Evolutionary conservation across 2,329 filamentous ascomycete species (phyloP).

Genomic region (Zymoseptoria crescenta): DNA sequence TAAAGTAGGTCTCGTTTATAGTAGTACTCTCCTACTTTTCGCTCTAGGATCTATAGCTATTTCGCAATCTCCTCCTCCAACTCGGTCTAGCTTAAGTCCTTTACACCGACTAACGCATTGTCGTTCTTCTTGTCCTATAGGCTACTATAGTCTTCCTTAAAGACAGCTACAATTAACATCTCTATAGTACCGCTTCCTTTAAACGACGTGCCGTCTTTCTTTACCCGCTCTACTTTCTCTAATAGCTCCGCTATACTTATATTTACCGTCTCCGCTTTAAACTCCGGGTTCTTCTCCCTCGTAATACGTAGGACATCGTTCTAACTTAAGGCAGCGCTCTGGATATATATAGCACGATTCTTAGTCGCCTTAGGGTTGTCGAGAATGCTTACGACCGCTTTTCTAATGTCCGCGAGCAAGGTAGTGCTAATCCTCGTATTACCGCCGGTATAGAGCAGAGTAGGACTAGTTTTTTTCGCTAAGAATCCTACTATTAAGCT

Average conservation of each 20-base stretch:
- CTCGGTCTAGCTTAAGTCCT: constrained; percentile 24
- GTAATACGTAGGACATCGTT: constrained; percentile 31
- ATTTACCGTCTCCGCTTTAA: constrained; percentile 19
- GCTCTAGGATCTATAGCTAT: constrained; percentile 2
- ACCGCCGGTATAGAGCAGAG: constrained; percentile 31
- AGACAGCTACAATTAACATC: constrained; percentile 26
- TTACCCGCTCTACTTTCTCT: constrained; percentile 11
- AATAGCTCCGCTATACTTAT: constrained; percentile 24
- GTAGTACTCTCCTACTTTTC: background rate
- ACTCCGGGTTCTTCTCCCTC: constrained; percentile 28
- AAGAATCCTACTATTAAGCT: constrained; percentile 26
- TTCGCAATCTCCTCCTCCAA: constrained; percentile 24
- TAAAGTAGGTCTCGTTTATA: background rate
- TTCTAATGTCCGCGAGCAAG: constrained; percentile 26
- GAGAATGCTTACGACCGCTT: constrained; percentile 28
- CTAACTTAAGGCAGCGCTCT: constrained; percentile 30
- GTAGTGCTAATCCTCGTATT: constrained; percentile 28
- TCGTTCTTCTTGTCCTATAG: constrained; percentile 29
- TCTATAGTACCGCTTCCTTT: constrained; percentile 15
- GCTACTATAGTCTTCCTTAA: constrained; percentile 25
- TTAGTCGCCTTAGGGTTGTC: constrained; percentile 28
- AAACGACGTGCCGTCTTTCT: background rate
- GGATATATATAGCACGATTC: constrained; percentile 32
- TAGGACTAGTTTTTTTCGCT: constrained; percentile 23
- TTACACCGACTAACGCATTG: constrained; percentile 32